Evolutionary conservation across 2,329 filamentous ascomycete species (phyloP).

Genomic region (Aspergillus sp.): DNA sequence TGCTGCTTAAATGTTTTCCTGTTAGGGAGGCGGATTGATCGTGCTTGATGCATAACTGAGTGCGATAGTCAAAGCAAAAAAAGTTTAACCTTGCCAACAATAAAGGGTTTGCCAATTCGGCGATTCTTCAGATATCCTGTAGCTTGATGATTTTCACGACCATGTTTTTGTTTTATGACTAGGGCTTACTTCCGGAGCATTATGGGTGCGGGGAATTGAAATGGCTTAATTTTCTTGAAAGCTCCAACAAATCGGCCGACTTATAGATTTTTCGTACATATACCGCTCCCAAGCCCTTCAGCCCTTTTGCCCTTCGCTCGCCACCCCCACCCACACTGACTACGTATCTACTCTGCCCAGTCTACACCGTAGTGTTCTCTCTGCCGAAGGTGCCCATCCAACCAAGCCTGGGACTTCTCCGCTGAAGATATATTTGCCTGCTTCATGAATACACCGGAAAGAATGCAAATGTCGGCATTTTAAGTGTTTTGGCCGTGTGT

Average conservation of each 20-base stretch:
- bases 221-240: slow-evolving; percentile 16
- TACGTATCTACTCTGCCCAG: too few relatives aligned
- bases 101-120: slow-evolving; percentile 22
- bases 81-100: slow-evolving; percentile 26
- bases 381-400: too few relatives aligned
- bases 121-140: slow-evolving; percentile 30
- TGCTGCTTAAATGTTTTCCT: slow-evolving; percentile 38
- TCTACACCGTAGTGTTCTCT: too few relatives aligned
- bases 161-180: slow-evolving; percentile 15
- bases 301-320: too few relatives aligned
- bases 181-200: slow-evolving; percentile 30
- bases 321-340: too few relatives aligned
- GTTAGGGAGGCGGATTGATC: slow-evolving; percentile 14
- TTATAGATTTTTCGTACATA: background rate
- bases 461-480: too few relatives aligned
- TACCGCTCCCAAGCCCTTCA: background rate
- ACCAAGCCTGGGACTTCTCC: background rate
- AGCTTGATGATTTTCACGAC: slow-evolving; percentile 20
- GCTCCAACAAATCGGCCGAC: slow-evolving; percentile 22
- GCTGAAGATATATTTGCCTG: background rate
- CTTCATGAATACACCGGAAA: background rate
- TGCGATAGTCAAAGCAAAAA: slow-evolving; percentile 25
- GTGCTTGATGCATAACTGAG: slow-evolving; percentile 23
- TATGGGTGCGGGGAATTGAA: slow-evolving; percentile 15
- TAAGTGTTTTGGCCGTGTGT: background rate